Conservation (phyloP, 495 filamentous ascomycete genomes). For the Ramalina peruviana region DNA sequence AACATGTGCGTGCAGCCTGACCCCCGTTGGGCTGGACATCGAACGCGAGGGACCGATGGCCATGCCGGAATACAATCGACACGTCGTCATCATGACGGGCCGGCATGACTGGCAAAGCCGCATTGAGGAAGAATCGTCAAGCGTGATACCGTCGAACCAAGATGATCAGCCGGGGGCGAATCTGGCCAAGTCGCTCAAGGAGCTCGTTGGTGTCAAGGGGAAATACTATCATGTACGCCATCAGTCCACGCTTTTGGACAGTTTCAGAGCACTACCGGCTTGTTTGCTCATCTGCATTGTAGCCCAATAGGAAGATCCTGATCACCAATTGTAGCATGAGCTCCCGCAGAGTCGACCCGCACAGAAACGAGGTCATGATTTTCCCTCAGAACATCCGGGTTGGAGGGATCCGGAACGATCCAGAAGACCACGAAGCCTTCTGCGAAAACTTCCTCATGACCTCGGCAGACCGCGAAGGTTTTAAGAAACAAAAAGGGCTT, state of each 20-base stretch:
- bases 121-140: conserved; percentile 49
- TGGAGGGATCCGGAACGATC: conserved; percentile 41
- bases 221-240: conserved; percentile 54
- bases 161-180: conserved; percentile 29
- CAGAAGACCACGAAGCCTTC: conserved; percentile 3
- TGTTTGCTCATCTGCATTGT: not conserved
- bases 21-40: conserved; percentile 60
- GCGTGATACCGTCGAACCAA: conserved; percentile 32
- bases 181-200: conserved; percentile 57
- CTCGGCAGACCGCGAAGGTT: not conserved
- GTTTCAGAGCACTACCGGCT: too few relatives aligned
- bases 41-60: conserved; percentile 56
- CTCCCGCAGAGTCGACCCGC: conserved; percentile 21
- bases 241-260: not conserved
- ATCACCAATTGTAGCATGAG: conserved; percentile 58
- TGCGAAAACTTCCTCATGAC: conserved; percentile 3
- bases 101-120: conserved; percentile 61
- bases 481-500: not conserved
- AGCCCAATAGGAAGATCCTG: conserved; percentile 73
- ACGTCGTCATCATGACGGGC: conserved; percentile 72
- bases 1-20: conserved; percentile 53
- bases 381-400: conserved; percentile 71
- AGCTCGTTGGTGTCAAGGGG: conserved; percentile 49
- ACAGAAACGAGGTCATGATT: conserved; percentile 20
- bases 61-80: conserved; percentile 66